These are phyloP conservation scores for Phialocephala subalpina DNA, from an alignment of 2,329 filamentous ascomycete genomes.

Conservation along the genomic window DNA sequence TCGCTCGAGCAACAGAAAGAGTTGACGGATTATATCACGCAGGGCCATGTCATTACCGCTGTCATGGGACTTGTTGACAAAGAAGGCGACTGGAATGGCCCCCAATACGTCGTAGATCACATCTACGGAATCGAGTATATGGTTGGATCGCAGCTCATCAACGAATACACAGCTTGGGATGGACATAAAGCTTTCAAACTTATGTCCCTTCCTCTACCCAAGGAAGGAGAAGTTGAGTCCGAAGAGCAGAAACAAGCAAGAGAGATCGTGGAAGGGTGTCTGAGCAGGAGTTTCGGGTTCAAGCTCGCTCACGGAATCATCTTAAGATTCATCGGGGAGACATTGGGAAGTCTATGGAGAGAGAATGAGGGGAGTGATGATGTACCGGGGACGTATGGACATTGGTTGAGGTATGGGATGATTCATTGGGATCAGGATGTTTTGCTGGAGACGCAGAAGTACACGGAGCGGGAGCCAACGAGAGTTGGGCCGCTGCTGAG, in stretches of 20 bases:
- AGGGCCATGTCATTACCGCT: slow-evolving; percentile 60
- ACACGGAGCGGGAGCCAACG: slow-evolving; percentile 46
- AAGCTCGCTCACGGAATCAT: slow-evolving; percentile 65
- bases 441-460: slow-evolving; percentile 47
- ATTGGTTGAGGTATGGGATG: slow-evolving; percentile 61
- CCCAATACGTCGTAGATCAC: slow-evolving; percentile 56
- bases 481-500: slow-evolving; percentile 50
- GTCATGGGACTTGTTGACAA: slow-evolving; percentile 61
- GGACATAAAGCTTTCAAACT: slow-evolving; percentile 58
- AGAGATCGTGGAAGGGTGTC: slow-evolving; percentile 58
- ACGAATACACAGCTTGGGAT: slow-evolving; percentile 59
- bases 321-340: slow-evolving; percentile 55
- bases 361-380: slow-evolving; percentile 56
- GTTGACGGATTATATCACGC: slow-evolving; percentile 64
- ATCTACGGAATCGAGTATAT: slow-evolving; percentile 60
- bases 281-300: slow-evolving; percentile 60
- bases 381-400: slow-evolving; percentile 59
- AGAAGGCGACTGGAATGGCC: slow-evolving; percentile 61
- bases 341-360: slow-evolving; percentile 62
- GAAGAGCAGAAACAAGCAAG: slow-evolving; percentile 56
- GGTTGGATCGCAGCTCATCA: slow-evolving; percentile 59
- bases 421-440: slow-evolving; percentile 54
- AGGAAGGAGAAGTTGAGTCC: slow-evolving; percentile 49
- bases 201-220: slow-evolving; percentile 53
- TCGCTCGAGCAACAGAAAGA: slow-evolving; percentile 44